Evolutionary conservation across 176 grass and related monocot genomes (phyloP), one percentile per base, ranked within the genome.

Genomic region (Poa pratensis): DNA sequence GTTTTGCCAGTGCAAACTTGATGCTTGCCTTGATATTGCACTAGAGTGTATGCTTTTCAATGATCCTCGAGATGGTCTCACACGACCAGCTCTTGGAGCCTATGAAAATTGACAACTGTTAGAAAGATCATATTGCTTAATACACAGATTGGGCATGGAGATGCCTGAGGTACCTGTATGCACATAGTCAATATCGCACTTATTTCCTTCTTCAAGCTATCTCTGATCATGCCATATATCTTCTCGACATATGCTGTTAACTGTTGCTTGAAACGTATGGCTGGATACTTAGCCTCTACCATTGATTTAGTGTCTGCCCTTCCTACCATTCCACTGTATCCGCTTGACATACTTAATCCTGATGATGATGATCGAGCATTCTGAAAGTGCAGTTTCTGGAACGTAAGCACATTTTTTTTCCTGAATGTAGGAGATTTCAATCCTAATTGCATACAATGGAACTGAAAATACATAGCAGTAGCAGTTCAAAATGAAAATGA

Each of bases 181-280:
- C 95, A 95, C 80, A 95, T 72, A 62, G 89, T 89, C 78, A 98
- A 87, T 75, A 95, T 92, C 35, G 91, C 87, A 77, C 83, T 84
- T 75, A 95, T 98, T 85, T 98, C 95, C 74, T 93, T 98, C 86
- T 98, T 98, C 54, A 98, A 77, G 79, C 86, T 93, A 73, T 98
- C 93, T 88, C 93, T 84, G 22, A 95, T 93, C 86, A 93, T 90
- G 23, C 87, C 95, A 80, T 95, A 95, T 73, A 98, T 98, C 74
- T 98, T 98, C 93, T 98, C 95, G 9, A 95, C 91, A 68, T 90
- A 98, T 37, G 95, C 93, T 69, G 93, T 95, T 82, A 98, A 80
- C n/a, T 92, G 93, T 81, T 98, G 95, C 70, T 98, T 98, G 82
- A 98, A 98, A 83, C 92, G 80, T 58, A 98, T 67, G 9, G 93